Percentiles rank a stretch among this genome's conserved stretches.
Conservation (phyloP, 2,329 filamentous ascomycete species). For the Colletotrichum camelliae region DNA sequence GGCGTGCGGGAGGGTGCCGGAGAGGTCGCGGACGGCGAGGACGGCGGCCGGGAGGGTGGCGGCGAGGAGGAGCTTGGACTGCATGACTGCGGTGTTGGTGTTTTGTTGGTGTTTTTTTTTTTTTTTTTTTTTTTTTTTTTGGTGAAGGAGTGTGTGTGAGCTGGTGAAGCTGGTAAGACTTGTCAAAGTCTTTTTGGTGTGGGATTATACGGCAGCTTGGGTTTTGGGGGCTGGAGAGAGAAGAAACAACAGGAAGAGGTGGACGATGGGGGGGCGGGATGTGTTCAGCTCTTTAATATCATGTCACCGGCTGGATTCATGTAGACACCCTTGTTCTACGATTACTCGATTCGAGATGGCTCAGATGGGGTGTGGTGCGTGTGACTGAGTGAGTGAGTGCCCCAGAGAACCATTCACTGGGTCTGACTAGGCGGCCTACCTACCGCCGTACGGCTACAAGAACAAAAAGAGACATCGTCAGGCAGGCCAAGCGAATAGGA, state of each 20-base stretch:
- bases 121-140: neutral
- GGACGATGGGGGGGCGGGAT: neutral
- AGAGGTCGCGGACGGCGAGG: slow-evolving; percentile 5
- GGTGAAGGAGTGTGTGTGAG: neutral
- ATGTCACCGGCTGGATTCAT: neutral
- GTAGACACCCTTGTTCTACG: neutral
- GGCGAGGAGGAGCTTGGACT: slow-evolving; percentile 12
- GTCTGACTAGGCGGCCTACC: neutral
- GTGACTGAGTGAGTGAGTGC: neutral
- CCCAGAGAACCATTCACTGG: neutral
- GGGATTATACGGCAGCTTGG: neutral
- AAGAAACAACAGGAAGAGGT: neutral
- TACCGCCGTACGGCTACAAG: neutral
- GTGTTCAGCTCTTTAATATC: neutral
- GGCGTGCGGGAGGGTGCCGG: neutral
- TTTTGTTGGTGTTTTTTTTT: neutral
- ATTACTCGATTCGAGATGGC: neutral
- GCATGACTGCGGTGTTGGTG: neutral
- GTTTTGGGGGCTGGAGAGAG: neutral
- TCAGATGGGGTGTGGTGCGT: neutral
- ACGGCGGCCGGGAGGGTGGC: neutral
- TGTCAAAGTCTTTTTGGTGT: neutral
- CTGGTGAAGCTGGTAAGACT: neutral
- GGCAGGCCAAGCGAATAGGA: neutral
- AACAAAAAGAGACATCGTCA: neutral